Evolutionary conservation across 1,139 yeast species (phyloP).

Genomic region (Candida pseudoviswanathii): DNA sequence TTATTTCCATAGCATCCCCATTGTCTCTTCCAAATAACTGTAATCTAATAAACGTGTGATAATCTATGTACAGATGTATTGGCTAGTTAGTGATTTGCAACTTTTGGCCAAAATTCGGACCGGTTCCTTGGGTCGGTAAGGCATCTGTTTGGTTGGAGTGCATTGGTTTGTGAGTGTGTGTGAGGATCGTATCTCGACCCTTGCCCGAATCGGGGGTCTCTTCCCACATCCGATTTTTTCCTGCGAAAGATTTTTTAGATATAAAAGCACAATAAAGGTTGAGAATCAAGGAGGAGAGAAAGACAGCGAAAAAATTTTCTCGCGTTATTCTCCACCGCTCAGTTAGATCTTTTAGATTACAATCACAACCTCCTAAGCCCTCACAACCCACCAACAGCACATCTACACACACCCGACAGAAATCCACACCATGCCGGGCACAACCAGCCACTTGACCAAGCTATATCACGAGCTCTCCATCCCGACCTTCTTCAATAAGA

Average conservation of each 20-base stretch:
- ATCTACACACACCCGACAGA: no score
- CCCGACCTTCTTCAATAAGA: not conserved
- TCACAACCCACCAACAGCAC: no score
- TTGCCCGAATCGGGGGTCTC: not conserved
- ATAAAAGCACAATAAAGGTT: not conserved
- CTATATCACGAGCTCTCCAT: not conserved
- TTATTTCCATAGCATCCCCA: not conserved
- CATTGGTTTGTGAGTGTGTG: not conserved
- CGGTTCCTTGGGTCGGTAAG: no score
- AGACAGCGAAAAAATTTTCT: not conserved
- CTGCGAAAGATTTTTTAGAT: slow-evolving; percentile 1
- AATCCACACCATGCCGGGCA: not conserved
- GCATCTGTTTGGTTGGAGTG: not conserved
- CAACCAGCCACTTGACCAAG: not conserved
- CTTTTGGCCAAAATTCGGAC: no score
- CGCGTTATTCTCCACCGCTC: not conserved
- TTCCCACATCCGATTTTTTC: not conserved
- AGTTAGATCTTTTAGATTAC: not conserved
- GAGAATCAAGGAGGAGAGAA: no score
- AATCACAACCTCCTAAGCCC: no score
- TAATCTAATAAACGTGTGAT: not conserved
- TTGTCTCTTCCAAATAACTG: not conserved
- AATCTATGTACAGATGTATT: not conserved
- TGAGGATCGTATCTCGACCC: not conserved
- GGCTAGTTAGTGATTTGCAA: no score